These are phyloP conservation scores for Mytilinidion resinicola DNA, from an alignment of 495 filamentous ascomycete species.

Conservation along the genomic window DNA sequence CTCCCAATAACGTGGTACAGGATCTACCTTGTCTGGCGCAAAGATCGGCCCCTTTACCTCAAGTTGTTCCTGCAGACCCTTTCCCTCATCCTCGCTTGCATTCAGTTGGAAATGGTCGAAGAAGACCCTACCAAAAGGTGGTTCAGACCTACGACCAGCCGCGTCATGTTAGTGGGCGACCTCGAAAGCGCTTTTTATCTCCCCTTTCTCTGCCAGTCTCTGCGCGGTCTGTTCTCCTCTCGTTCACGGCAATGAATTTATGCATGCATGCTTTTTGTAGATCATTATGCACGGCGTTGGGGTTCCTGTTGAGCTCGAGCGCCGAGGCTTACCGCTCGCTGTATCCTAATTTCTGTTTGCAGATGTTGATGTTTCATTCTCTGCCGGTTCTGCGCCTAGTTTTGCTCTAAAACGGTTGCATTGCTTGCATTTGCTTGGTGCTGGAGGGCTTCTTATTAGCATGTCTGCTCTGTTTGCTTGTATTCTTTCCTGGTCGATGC, in stretches of 20 bases:
- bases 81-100: too few relatives aligned
- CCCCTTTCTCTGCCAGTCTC: too few relatives aligned
- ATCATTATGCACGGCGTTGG: constrained; percentile 20
- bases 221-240: not conserved
- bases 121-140: too few relatives aligned
- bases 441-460: not conserved
- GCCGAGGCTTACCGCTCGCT: constrained; percentile 16
- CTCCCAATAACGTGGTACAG: too few relatives aligned
- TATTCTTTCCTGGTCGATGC: not conserved
- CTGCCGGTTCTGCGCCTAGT: not conserved
- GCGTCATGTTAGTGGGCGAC: too few relatives aligned
- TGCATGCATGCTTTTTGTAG: not conserved
- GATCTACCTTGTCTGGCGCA: too few relatives aligned
- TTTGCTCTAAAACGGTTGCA: constrained; percentile 6
- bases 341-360: constrained; percentile 10
- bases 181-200: too few relatives aligned
- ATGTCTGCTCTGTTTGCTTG: not conserved
- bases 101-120: too few relatives aligned
- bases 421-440: constrained; percentile 6
- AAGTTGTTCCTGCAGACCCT: too few relatives aligned
- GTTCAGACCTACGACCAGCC: too few relatives aligned
- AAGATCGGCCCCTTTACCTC: too few relatives aligned
- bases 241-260: not conserved
- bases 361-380: not conserved
- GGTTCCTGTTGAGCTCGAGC: constrained; percentile 3